Percentiles rank a stretch among this genome's conserved stretches.
phyloP scores from a whole-genome alignment of 2,329 filamentous ascomycete genomes.

The Trichoderma sp. region DNA sequence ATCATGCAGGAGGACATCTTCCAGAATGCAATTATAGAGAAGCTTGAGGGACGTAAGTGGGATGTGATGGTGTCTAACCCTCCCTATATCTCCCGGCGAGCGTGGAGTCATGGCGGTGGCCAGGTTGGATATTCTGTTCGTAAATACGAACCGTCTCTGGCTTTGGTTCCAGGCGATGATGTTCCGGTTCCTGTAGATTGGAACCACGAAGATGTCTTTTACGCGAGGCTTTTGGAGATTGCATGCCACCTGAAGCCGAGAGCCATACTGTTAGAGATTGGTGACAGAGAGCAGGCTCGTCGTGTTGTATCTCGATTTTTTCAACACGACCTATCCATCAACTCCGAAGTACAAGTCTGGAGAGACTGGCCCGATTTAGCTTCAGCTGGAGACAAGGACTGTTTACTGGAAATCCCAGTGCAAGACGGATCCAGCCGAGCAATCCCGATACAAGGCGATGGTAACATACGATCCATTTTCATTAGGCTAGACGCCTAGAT shows the following conservation, averaged over 20 bases:
- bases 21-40: constrained; percentile 43
- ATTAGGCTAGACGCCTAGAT: constrained; percentile 19
- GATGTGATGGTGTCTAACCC: constrained; percentile 86
- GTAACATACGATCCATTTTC: constrained; percentile 52
- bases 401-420: constrained; percentile 34
- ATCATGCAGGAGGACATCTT: constrained; percentile 59
- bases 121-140: constrained; percentile 73
- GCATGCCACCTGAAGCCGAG: constrained; percentile 54
- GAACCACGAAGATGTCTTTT: constrained; percentile 62
- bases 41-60: constrained; percentile 38
- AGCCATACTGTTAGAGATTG: constrained; percentile 71
- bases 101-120: constrained; percentile 46
- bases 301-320: constrained; percentile 61
- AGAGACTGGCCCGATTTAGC: constrained; percentile 63
- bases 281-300: constrained; percentile 67
- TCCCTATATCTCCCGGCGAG: constrained; percentile 75
- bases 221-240: constrained; percentile 64
- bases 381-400: constrained; percentile 37
- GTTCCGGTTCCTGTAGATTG: constrained; percentile 41
- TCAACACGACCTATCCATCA: constrained; percentile 36
- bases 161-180: constrained; percentile 64
- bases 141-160: constrained; percentile 77
- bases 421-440: constrained; percentile 23
- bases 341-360: constrained; percentile 67
- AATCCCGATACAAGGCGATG: constrained; percentile 51